Conservation (phyloP, 2,329 filamentous ascomycete genomes). For the Fusarium sp. region DNA sequence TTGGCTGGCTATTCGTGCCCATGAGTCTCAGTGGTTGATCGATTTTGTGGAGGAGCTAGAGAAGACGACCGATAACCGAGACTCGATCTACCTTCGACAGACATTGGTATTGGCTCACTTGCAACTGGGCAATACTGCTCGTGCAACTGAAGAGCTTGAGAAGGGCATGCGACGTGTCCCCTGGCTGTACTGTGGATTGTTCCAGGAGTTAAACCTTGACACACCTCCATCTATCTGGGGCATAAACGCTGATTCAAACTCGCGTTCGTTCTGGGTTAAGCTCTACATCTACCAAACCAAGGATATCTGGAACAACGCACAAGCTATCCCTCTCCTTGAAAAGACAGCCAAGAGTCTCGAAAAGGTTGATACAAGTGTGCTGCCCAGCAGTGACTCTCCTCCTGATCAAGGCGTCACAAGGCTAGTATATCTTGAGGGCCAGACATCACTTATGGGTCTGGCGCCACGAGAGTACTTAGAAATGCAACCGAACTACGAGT, state of each 20-base stretch:
- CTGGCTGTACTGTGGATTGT: constrained; percentile 85
- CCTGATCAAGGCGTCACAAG: constrained; percentile 68
- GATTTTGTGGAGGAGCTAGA: constrained; percentile 67
- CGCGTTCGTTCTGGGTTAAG: constrained; percentile 73
- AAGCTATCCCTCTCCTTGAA: constrained; percentile 73
- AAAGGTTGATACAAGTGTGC: constrained; percentile 52
- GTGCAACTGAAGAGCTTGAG: constrained; percentile 72
- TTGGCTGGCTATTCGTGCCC: constrained; percentile 82
- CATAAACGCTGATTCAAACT: constrained; percentile 69
- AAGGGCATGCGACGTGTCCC: constrained; percentile 78
- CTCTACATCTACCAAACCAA: constrained; percentile 82
- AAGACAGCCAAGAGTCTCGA: constrained; percentile 70
- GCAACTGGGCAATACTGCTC: constrained; percentile 72
- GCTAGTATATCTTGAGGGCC: constrained; percentile 82
- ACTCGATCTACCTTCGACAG: constrained; percentile 76
- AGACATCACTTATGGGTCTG: constrained; percentile 74
- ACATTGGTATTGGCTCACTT: constrained; percentile 81
- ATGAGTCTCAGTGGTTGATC: constrained; percentile 80
- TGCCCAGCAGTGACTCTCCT: constrained; percentile 53
- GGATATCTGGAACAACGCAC: constrained; percentile 85
- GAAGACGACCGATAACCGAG: constrained; percentile 50
- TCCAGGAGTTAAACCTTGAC: constrained; percentile 82
- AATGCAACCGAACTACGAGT: constrained; percentile 74
- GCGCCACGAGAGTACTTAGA: constrained; percentile 74
- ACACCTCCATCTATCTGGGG: constrained; percentile 87